These are phyloP conservation scores for Spinacia oleracea DNA, from an alignment of 179 eudicot species.

Conservation along the genomic window DNA sequence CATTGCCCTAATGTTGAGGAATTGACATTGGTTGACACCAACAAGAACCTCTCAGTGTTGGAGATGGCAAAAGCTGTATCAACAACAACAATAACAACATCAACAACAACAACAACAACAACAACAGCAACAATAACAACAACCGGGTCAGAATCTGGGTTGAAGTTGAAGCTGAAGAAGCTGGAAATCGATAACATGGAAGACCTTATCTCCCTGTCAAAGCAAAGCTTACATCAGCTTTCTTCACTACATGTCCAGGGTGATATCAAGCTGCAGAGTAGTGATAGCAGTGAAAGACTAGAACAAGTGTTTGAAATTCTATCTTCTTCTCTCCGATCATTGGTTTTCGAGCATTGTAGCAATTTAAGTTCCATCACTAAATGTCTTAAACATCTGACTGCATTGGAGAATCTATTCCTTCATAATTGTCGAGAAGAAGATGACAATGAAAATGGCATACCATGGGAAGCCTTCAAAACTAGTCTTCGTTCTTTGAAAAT, in stretches of 20 bases:
- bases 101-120: too few species aligned
- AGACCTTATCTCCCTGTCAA: slow-evolving; percentile 22
- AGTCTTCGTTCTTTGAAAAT: slow-evolving; percentile 4
- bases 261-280: slow-evolving; percentile 7
- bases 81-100: too few species aligned
- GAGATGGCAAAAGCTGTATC: not conserved
- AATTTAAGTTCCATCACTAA: slow-evolving; percentile 10
- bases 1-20: slow-evolving; percentile 5
- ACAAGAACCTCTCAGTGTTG: not conserved
- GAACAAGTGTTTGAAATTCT: slow-evolving; percentile 22
- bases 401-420: slow-evolving; percentile 15
- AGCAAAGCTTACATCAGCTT: slow-evolving; percentile 22
- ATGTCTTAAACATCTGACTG: slow-evolving; percentile 22
- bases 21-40: not conserved
- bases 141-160: too few species aligned
- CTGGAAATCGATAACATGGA: slow-evolving; percentile 21
- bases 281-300: not conserved
- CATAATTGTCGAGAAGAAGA: not conserved
- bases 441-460: slow-evolving; percentile 10
- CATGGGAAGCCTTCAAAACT: slow-evolving; percentile 23
- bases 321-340: slow-evolving; percentile 14
- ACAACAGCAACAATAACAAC: too few species aligned
- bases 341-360: not conserved
- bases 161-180: slow-evolving; percentile 12
- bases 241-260: not conserved